Conservation (phyloP, 1,284 basidiomycete genomes). For the Phlebopus sp. region DNA sequence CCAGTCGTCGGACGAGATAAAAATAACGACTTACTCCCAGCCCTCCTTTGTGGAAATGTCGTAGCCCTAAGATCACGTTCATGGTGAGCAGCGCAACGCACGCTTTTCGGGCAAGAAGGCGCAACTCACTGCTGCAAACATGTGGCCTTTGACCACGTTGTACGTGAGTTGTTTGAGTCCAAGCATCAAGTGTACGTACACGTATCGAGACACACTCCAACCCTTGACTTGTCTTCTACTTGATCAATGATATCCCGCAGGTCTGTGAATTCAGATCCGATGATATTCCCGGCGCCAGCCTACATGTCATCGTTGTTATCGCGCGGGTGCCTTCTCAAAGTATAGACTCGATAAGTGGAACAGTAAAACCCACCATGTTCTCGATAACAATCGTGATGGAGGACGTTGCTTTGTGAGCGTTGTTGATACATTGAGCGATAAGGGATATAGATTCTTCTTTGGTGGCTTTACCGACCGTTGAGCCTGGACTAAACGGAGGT, state of each 20-base stretch:
- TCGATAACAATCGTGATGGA: slow-evolving; percentile 72
- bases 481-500: slow-evolving; percentile 63
- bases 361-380: slow-evolving; percentile 65
- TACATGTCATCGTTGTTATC: slow-evolving; percentile 31
- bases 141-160: slow-evolving; percentile 53
- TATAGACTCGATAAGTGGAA: not conserved
- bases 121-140: slow-evolving; percentile 68
- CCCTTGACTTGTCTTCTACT: slow-evolving; percentile 73
- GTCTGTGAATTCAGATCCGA: slow-evolving; percentile 72
- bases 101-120: not conserved
- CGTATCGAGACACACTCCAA: slow-evolving; percentile 86
- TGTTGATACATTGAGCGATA: slow-evolving; percentile 77
- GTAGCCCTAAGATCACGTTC: slow-evolving; percentile 53
- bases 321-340: too few species aligned
- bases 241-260: slow-evolving; percentile 65
- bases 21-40: slow-evolving; percentile 54
- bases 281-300: slow-evolving; percentile 80
- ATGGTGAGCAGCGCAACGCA: not conserved
- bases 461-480: slow-evolving; percentile 68
- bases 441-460: slow-evolving; percentile 58
- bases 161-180: not conserved
- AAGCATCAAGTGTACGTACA: slow-evolving; percentile 44
- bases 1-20: slow-evolving; percentile 3
- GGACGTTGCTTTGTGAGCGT: slow-evolving; percentile 68
- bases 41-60: slow-evolving; percentile 68